Base-by-base conservation (phyloP, 208 protist species). In the Kentomonas sorsogonicus region DNA sequence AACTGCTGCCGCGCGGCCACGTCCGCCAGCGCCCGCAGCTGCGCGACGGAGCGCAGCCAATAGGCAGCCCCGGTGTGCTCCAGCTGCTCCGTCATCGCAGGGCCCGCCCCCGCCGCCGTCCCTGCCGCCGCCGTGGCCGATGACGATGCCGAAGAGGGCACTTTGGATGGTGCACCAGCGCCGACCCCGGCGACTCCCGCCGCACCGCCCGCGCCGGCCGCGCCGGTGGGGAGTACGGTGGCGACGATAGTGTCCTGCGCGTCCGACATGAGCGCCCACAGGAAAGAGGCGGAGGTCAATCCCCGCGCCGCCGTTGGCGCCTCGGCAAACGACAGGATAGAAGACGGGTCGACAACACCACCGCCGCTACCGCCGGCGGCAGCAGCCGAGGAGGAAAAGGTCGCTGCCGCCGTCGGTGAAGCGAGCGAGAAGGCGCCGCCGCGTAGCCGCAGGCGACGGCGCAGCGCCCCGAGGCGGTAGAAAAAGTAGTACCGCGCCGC, bases 1-100 rank as follows among this genome's bases (percentile, higher is more conserved):
- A 91, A 97, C 60, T 83, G 71, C 15, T 72, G 58, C 39, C 87
- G 76, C 20, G 79, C 93, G 3, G 97, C 57, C 15, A 71, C 66
- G 48, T 95, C 89, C 27, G 83, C 81, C 9, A 92, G 59, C 16
- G 23, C 47, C 4, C 86, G 86, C 52, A 95, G 63, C 25, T 74
- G 63, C 3, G 53, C 62, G n/a, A 70, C 53, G 13, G 76, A 75
- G 16, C 66, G 46, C 23, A 91, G 40, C 86, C 89, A 95, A 58
- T 87, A 85, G 16, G 86, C 64, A 9, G 85, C 76, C 0, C 79
- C 74, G 10, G 75, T 60, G 6, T 40, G 52, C 66, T 83, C 77
- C 64, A 95, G 63, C 56, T 84, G 73, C 51, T 66, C 65, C 83
- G 80, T 89, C n/a, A 60, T 63, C 23, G 27, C 54, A 38, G 47